phyloP scores from a whole-genome alignment of 2,329 filamentous ascomycete species.

The Stagonosporopsis chrysanthemi region DNA sequence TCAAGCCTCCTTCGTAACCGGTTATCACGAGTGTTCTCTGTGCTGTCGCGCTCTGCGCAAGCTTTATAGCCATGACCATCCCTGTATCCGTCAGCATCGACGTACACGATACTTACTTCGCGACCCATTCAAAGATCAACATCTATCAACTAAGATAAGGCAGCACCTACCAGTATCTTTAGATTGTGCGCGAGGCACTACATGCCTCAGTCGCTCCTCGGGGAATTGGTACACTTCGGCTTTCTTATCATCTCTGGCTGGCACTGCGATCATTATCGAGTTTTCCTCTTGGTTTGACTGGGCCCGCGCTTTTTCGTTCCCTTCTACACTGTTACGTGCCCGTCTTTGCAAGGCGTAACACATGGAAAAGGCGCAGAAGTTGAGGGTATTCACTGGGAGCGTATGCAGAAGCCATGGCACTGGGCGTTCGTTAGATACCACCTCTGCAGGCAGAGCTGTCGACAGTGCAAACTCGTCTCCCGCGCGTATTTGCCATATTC shows the following conservation, averaged over 20 bases:
- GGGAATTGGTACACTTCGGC: conserved; percentile 88
- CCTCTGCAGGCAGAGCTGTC: conserved; percentile 74
- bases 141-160: no score
- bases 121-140: background rate
- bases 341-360: conserved; percentile 48
- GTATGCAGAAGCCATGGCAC: conserved; percentile 87
- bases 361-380: conserved; percentile 86
- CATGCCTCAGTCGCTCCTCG: conserved; percentile 71
- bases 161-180: conserved; percentile 52
- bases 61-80: conserved; percentile 85
- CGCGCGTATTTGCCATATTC: conserved; percentile 78
- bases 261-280: conserved; percentile 75
- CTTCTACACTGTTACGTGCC: background rate
- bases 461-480: conserved; percentile 71
- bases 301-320: conserved; percentile 14
- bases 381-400: conserved; percentile 88
- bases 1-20: conserved; percentile 86
- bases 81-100: conserved; percentile 60
- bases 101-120: conserved; percentile 30
- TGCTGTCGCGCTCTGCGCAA: conserved; percentile 30
- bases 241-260: conserved; percentile 60
- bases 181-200: conserved; percentile 57
- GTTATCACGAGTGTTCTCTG: conserved; percentile 68
- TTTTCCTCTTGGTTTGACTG: background rate
- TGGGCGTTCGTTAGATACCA: conserved; percentile 56